A percentile compares a stretch with the other conserved stretches of the same genome.
Conservation (phyloP, 306 rosid species). For the Vigna reflexopilosa region DNA sequence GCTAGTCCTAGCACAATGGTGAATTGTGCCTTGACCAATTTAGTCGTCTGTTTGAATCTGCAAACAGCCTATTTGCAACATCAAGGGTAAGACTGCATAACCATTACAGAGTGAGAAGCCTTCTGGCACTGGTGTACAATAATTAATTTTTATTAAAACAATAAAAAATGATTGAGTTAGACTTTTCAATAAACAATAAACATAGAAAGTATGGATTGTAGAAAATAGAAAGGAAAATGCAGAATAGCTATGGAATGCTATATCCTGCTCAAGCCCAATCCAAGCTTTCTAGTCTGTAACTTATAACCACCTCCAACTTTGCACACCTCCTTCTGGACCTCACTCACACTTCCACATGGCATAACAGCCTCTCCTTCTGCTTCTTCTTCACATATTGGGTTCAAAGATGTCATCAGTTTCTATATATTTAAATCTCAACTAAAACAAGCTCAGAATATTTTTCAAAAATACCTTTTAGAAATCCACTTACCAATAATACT, state of each 20-base stretch:
- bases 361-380: neutral
- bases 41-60: too few relatives aligned
- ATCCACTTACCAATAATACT: slow-evolving; percentile 1
- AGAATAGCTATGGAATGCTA: neutral
- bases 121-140: too few relatives aligned
- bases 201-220: neutral
- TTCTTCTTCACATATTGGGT: neutral
- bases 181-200: neutral
- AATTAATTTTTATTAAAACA: neutral
- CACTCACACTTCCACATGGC: neutral
- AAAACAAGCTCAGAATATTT: slow-evolving; percentile 17
- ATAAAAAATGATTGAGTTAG: neutral
- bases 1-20: too few relatives aligned
- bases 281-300: neutral
- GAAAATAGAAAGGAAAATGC: neutral
- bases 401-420: neutral
- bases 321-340: neutral
- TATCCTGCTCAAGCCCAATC: neutral
- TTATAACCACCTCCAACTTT: neutral
- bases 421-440: slow-evolving; percentile 2
- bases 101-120: too few relatives aligned
- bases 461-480: slow-evolving; percentile 3
- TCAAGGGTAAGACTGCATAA: too few relatives aligned
- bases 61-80: too few relatives aligned
- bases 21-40: too few relatives aligned